Conservation (phyloP, 2,329 filamentous ascomycete species). For the Seiridium unicorne region DNA sequence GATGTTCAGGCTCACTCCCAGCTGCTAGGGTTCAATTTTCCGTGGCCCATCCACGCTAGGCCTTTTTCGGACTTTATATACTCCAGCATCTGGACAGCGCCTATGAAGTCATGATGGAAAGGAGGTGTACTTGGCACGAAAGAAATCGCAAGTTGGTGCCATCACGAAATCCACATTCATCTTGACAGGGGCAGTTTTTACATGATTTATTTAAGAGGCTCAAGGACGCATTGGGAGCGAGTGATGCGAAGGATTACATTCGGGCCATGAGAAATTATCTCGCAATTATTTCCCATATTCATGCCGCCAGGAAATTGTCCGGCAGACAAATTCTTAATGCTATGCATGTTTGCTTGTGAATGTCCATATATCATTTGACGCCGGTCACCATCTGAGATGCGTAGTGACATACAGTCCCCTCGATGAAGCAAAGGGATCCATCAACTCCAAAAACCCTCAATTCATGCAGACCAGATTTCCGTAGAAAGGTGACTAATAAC, state of each 20-base stretch:
- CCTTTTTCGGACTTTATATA: conserved; percentile 5
- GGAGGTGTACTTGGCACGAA: background rate
- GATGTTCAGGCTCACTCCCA: conserved; percentile 4
- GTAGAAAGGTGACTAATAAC: conserved; percentile 5
- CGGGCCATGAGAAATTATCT: background rate
- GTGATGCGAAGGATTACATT: background rate
- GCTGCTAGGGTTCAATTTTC: conserved; percentile 14
- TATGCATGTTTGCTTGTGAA: conserved; percentile 37
- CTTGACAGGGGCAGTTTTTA: background rate
- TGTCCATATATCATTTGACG: conserved; percentile 60
- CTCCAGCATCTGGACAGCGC: background rate
- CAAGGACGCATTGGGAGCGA: background rate
- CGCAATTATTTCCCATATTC: conserved; percentile 2
- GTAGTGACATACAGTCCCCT: conserved; percentile 63
- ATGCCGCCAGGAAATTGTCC: background rate
- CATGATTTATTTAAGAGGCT: background rate
- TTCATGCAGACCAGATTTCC: conserved; percentile 13
- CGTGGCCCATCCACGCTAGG: conserved; percentile 12
- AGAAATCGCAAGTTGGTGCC: too few relatives aligned
- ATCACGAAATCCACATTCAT: too few relatives aligned
- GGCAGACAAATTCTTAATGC: conserved; percentile 3
- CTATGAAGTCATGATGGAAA: background rate
- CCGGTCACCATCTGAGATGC: conserved; percentile 49
- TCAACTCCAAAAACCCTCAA: conserved; percentile 30
- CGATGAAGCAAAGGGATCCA: conserved; percentile 55